Evolutionary conservation across 2,329 filamentous ascomycete genomes (phyloP).

Genomic region (Cladobotryum protrusum): DNA sequence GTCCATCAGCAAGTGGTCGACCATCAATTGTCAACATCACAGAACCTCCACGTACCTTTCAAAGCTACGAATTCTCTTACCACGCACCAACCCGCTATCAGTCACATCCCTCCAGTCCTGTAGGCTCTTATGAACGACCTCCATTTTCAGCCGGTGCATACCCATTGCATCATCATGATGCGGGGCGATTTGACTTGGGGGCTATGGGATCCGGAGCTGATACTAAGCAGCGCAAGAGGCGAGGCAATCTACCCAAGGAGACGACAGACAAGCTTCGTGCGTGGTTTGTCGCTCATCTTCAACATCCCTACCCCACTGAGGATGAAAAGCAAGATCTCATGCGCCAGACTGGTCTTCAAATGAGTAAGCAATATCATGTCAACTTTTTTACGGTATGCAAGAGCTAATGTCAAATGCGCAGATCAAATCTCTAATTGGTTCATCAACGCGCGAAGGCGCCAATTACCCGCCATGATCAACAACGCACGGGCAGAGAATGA

Average conservation of each 20-base stretch:
- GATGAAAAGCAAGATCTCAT: constrained; percentile 82
- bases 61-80: constrained; percentile 31
- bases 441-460: constrained; percentile 67
- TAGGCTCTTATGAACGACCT: constrained; percentile 37
- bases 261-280: constrained; percentile 73
- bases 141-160: constrained; percentile 34
- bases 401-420: constrained; percentile 23
- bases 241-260: constrained; percentile 86
- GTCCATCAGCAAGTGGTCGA: not conserved
- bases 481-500: constrained; percentile 48
- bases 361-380: constrained; percentile 51
- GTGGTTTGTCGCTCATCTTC: constrained; percentile 73
- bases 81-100: constrained; percentile 40
- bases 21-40: not conserved
- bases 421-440: constrained; percentile 76
- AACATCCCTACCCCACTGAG: constrained; percentile 80
- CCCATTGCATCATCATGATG: constrained; percentile 39
- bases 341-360: constrained; percentile 66
- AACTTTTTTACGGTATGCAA: not conserved
- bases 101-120: constrained; percentile 40
- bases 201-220: constrained; percentile 37
- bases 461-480: constrained; percentile 54
- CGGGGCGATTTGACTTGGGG: constrained; percentile 36
- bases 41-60: not conserved
- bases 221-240: constrained; percentile 53